Evolutionary conservation across 2,329 filamentous ascomycete species (phyloP), one percentile per base, ranked within the genome.

Genomic region (Colletotrichum shisoi): DNA sequence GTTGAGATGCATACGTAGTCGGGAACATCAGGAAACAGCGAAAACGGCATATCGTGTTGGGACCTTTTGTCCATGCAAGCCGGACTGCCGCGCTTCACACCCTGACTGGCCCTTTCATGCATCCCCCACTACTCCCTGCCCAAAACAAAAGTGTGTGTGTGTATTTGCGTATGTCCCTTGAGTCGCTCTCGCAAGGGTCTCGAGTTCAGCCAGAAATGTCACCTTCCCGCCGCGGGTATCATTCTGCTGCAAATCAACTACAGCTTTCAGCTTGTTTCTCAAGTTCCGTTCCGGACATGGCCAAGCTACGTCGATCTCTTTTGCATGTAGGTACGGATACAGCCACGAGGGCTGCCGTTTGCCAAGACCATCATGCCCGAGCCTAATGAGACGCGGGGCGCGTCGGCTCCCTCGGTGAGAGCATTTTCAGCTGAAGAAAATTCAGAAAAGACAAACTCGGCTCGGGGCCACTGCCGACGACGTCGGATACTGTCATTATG

Each of bases 251-350:
- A 19, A n/a, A 64, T 51, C 40, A 19, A 61, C 62, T n/a, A 17
- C 31, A 48, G n/a, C 31, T 45, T 57, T 19, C 48, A 67, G 31
- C 57, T 19, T 40, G 45, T 4, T 48, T 21, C 24, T 49, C 8
- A 53, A 57, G 40, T 21, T 58, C 52, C 62, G 62, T 54, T 67
- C 66, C 57, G 57, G 48, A 67, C 13, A 56, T 12, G 45, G 66
- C 56, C 54, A 58, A 60, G 54, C 54, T 48, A 44, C 37, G 45
- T 40, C 44, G 46, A 68, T 67, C 63, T 57, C 37, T 40, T 12
- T 39, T n/a, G 39, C 63, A 58, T 40, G 31, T 52, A 37, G 37
- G 51, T 59, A 40, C n/a, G n/a, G n/a, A n/a, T n/a, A n/a, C 39
- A n/a, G 40, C 66, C 52, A 57, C 44, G 56, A 65, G 46, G 31